These are phyloP conservation scores for Alternaria gansuensis DNA, from an alignment of 2,329 filamentous ascomycete genomes.

Conservation along the genomic window DNA sequence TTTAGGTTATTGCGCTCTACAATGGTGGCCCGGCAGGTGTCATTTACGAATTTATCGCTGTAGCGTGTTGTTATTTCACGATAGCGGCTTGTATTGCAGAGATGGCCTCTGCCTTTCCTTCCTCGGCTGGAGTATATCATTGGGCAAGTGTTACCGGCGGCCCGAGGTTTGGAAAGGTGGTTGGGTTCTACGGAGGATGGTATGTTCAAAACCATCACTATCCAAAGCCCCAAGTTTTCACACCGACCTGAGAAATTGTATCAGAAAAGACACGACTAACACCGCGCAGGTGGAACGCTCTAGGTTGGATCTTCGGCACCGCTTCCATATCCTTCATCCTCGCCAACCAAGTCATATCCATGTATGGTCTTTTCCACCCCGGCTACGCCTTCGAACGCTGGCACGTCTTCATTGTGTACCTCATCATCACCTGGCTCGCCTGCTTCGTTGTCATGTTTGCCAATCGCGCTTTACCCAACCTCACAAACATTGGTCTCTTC, in stretches of 20 bases:
- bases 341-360: slow-evolving; percentile 58
- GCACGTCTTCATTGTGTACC: slow-evolving; percentile 62
- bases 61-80: slow-evolving; percentile 62
- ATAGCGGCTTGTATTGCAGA: slow-evolving; percentile 63
- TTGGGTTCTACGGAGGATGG: slow-evolving; percentile 62
- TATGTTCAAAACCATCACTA: slow-evolving; percentile 23
- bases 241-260: neutral
- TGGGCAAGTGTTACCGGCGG: slow-evolving; percentile 63
- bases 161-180: slow-evolving; percentile 55
- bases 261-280: slow-evolving; percentile 2
- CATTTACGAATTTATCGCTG: slow-evolving; percentile 60
- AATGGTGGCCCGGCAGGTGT: slow-evolving; percentile 59
- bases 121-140: slow-evolving; percentile 60
- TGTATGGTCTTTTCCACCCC: slow-evolving; percentile 61
- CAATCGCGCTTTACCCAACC: slow-evolving; percentile 62
- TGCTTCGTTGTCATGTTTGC: slow-evolving; percentile 62
- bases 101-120: slow-evolving; percentile 58
- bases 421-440: slow-evolving; percentile 59
- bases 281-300: slow-evolving; percentile 57
- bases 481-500: slow-evolving; percentile 65
- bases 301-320: slow-evolving; percentile 61
- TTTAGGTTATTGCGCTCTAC: slow-evolving; percentile 52
- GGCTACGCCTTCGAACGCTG: slow-evolving; percentile 58
- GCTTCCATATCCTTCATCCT: slow-evolving; percentile 57
- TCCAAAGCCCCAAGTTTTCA: neutral